Percentiles rank a stretch among this genome's conserved stretches.
These are phyloP conservation scores for Claviceps purpurea DNA, from an alignment of 2,329 filamentous ascomycete genomes.

Conservation along the genomic window DNA sequence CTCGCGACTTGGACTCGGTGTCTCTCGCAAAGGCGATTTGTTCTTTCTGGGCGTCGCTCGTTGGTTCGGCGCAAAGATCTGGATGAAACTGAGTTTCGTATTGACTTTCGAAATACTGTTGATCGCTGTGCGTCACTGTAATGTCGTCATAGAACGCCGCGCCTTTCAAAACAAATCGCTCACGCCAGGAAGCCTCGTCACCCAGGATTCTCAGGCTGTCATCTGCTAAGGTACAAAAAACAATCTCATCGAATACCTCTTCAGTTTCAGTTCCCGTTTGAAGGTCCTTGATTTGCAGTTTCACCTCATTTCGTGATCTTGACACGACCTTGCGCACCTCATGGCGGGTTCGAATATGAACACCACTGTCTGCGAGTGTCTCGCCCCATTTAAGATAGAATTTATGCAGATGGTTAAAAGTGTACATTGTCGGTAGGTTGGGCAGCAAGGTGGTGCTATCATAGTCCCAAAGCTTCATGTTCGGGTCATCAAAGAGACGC, in stretches of 20 bases:
- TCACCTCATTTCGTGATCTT: slow-evolving; percentile 36
- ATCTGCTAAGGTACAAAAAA: slow-evolving; percentile 52
- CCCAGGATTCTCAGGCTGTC: slow-evolving; percentile 48
- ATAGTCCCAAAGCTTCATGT: slow-evolving; percentile 47
- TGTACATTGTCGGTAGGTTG: slow-evolving; percentile 52
- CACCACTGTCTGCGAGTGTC: slow-evolving; percentile 38
- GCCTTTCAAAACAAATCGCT: slow-evolving; percentile 55
- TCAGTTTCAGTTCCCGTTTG: slow-evolving; percentile 33
- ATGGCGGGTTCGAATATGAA: slow-evolving; percentile 41
- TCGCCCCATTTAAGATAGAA: slow-evolving; percentile 49
- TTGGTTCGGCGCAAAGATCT: slow-evolving; percentile 35
- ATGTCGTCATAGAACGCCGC: slow-evolving; percentile 59
- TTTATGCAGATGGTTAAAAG: slow-evolving; percentile 47
- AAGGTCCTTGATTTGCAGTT: slow-evolving; percentile 37
- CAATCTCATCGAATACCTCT: slow-evolving; percentile 51
- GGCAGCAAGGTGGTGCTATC: slow-evolving; percentile 39
- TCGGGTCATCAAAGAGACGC: slow-evolving; percentile 42
- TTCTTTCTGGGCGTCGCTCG: slow-evolving; percentile 24
- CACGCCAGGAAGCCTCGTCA: slow-evolving; percentile 42
- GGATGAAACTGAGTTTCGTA: slow-evolving; percentile 49
- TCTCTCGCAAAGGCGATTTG: slow-evolving; percentile 28
- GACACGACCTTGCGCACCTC: slow-evolving; percentile 39
- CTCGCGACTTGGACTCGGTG: slow-evolving; percentile 34
- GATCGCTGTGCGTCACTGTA: slow-evolving; percentile 55
- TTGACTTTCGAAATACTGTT: slow-evolving; percentile 50